These are phyloP conservation scores for Penicillium sp. DNA, from an alignment of 2,329 filamentous ascomycete genomes.

Conservation along the genomic window DNA sequence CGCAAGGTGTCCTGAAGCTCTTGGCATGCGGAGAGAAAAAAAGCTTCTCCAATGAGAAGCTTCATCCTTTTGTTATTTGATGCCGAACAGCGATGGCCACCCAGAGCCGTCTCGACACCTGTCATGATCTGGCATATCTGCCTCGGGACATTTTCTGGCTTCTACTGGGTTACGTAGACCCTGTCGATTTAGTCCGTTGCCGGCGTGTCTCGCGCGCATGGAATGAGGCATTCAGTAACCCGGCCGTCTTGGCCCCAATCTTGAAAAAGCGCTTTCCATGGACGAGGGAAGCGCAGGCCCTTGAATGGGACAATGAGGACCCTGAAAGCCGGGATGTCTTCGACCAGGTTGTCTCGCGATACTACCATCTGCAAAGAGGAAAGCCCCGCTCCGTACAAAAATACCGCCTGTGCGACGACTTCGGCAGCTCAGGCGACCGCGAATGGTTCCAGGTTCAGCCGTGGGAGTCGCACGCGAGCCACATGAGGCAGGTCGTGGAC, in stretches of 20 bases:
- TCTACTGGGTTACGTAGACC: slow-evolving; percentile 50
- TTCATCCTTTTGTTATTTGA: not conserved
- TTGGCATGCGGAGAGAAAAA: slow-evolving; percentile 33
- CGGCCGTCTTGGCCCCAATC: slow-evolving; percentile 48
- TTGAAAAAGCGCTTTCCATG: slow-evolving; percentile 54
- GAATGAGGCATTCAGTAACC: slow-evolving; percentile 51
- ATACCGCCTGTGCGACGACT: slow-evolving; percentile 42
- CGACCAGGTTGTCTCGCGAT: slow-evolving; percentile 53
- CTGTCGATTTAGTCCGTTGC: slow-evolving; percentile 52
- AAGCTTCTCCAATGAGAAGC: slow-evolving; percentile 17
- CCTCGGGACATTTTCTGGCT: slow-evolving; percentile 61
- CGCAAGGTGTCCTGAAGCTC: slow-evolving; percentile 44
- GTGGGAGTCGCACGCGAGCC: slow-evolving; percentile 44
- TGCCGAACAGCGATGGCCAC: slow-evolving; percentile 10
- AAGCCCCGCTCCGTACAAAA: slow-evolving; percentile 49
- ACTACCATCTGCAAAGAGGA: slow-evolving; percentile 53
- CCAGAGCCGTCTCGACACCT: slow-evolving; percentile 3
- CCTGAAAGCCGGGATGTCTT: slow-evolving; percentile 40
- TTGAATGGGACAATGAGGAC: slow-evolving; percentile 1
- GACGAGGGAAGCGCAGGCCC: slow-evolving; percentile 47
- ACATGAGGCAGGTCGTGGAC: slow-evolving; percentile 30
- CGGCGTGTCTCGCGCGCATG: slow-evolving; percentile 54
- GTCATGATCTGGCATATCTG: slow-evolving; percentile 36
- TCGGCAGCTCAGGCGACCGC: slow-evolving; percentile 32
- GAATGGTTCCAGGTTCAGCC: slow-evolving; percentile 44